A percentile compares a stretch with the other conserved stretches of the same genome.
Conservation (phyloP, 2,329 filamentous ascomycete genomes). For the Metarhizium robertsii region DNA sequence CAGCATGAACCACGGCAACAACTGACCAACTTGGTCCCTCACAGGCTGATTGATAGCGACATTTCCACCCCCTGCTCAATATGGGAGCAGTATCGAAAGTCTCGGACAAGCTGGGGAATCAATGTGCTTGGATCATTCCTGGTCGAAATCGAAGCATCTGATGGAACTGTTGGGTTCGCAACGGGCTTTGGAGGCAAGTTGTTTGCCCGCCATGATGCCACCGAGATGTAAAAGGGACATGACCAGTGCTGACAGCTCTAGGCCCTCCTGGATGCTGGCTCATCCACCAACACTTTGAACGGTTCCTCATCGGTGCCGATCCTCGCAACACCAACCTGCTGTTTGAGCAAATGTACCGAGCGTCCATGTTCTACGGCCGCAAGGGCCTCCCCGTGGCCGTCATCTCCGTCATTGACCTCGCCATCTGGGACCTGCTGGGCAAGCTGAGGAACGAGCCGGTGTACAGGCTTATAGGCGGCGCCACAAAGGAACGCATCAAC, state of each 20-base stretch:
- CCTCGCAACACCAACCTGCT: conserved; percentile 84
- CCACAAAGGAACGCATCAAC: conserved; percentile 71
- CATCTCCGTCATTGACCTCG: conserved; percentile 90
- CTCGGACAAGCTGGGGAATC: conserved; percentile 88
- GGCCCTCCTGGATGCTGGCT: conserved; percentile 90
- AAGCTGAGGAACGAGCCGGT: conserved; percentile 90
- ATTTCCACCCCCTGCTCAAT: conserved; percentile 89
- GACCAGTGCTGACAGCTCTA: conserved; percentile 14
- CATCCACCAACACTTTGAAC: conserved; percentile 84
- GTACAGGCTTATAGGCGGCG: conserved; percentile 87
- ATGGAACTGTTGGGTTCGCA: conserved; percentile 89
- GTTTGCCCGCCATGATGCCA: neutral
- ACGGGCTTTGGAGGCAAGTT: conserved; percentile 73
- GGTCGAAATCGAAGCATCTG: conserved; percentile 77
- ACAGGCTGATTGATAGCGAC: conserved; percentile 80
- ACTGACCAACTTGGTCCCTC: neutral
- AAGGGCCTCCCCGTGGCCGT: conserved; percentile 85
- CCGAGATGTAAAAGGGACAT: neutral
- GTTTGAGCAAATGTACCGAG: conserved; percentile 95
- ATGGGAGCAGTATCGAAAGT: conserved; percentile 81
- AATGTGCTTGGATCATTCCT: conserved; percentile 91
- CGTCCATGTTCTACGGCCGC: conserved; percentile 91
- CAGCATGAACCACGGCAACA: neutral
- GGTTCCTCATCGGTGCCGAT: conserved; percentile 82
- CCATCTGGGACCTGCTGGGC: conserved; percentile 84